These are phyloP conservation scores for Penicillium soppii DNA, from an alignment of 495 filamentous ascomycete genomes.

Conservation along the genomic window DNA sequence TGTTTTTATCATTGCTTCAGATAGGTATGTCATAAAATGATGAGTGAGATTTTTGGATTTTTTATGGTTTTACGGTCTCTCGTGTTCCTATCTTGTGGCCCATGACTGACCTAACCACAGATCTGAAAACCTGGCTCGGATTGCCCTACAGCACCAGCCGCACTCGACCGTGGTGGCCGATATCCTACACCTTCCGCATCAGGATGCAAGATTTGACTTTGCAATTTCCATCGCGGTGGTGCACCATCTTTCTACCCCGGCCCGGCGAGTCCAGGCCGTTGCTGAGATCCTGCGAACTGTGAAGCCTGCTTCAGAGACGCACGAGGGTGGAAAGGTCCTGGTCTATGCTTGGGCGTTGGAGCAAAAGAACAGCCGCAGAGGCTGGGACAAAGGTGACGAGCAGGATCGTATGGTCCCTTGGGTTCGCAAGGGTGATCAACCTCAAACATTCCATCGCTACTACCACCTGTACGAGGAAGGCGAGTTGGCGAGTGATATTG, in stretches of 20 bases:
- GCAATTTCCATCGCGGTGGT: slow-evolving; percentile 93
- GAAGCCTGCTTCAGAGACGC: slow-evolving; percentile 32
- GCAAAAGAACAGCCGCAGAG: slow-evolving; percentile 82
- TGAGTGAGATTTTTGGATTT: slow-evolving; percentile 10
- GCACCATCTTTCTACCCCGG: slow-evolving; percentile 87
- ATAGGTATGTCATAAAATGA: slow-evolving; percentile 57
- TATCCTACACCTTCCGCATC: slow-evolving; percentile 69
- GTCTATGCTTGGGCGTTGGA: slow-evolving; percentile 98
- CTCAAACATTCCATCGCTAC: slow-evolving; percentile 72
- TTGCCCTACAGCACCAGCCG: slow-evolving; percentile 66
- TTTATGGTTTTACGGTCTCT: slow-evolving; percentile 6
- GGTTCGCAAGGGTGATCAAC: slow-evolving; percentile 61
- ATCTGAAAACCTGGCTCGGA: slow-evolving; percentile 69
- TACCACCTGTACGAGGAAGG: slow-evolving; percentile 90
- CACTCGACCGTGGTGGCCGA: slow-evolving; percentile 70
- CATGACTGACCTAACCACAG: slow-evolving; percentile 36
- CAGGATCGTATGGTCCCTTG: slow-evolving; percentile 98
- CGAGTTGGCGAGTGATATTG: slow-evolving; percentile 82
- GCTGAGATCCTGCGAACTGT: slow-evolving; percentile 69
- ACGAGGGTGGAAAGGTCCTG: slow-evolving; percentile 62
- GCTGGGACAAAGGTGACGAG: slow-evolving; percentile 82
- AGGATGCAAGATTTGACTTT: slow-evolving; percentile 73
- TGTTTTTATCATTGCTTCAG: slow-evolving; percentile 82
- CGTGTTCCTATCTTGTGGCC: slow-evolving; percentile 8
- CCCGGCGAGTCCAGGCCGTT: slow-evolving; percentile 71